Conservation (phyloP, 2,329 filamentous ascomycete genomes). For the Alternaria solani region DNA sequence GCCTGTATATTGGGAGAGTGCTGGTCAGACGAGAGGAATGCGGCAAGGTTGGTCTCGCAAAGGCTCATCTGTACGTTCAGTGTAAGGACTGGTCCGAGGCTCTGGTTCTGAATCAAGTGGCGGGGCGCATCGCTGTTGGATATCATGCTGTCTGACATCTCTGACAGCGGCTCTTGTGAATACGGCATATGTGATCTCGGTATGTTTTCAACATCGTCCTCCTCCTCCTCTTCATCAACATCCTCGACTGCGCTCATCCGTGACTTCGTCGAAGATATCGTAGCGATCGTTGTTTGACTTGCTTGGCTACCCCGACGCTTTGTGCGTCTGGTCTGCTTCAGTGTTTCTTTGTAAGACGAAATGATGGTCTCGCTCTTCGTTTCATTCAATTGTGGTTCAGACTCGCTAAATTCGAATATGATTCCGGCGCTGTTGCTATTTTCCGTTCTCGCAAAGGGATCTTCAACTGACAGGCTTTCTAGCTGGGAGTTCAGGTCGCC, state of each 20-base stretch:
- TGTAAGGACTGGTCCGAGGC: constrained; percentile 52
- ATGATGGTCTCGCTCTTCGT: constrained; percentile 16
- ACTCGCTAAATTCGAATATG: constrained; percentile 43
- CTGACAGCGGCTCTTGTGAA: constrained; percentile 28
- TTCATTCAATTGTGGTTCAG: constrained; percentile 20
- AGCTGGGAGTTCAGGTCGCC: constrained; percentile 25
- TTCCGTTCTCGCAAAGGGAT: constrained; percentile 21
- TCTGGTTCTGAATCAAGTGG: constrained; percentile 31
- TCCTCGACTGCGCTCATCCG: constrained; percentile 51
- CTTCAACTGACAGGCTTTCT: constrained; percentile 26
- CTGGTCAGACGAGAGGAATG: constrained; percentile 58
- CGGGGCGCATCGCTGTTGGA: constrained; percentile 48
- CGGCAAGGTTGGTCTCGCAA: constrained; percentile 68
- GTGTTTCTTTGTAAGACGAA: constrained; percentile 37
- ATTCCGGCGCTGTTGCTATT: constrained; percentile 33
- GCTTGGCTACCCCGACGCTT: constrained; percentile 43
- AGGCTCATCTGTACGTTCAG: constrained; percentile 75
- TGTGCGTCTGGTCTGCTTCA: constrained; percentile 38
- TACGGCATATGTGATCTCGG: constrained; percentile 42
- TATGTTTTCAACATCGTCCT: constrained; percentile 61
- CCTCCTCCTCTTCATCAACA: constrained; percentile 48
- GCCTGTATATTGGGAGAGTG: constrained; percentile 16
- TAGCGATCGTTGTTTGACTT: constrained; percentile 50
- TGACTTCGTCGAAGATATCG: constrained; percentile 52
- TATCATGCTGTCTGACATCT: constrained; percentile 42